Base-by-base conservation (phyloP, 1,284 basidiomycete genomes). In the Laetiporus sulphureus region DNA sequence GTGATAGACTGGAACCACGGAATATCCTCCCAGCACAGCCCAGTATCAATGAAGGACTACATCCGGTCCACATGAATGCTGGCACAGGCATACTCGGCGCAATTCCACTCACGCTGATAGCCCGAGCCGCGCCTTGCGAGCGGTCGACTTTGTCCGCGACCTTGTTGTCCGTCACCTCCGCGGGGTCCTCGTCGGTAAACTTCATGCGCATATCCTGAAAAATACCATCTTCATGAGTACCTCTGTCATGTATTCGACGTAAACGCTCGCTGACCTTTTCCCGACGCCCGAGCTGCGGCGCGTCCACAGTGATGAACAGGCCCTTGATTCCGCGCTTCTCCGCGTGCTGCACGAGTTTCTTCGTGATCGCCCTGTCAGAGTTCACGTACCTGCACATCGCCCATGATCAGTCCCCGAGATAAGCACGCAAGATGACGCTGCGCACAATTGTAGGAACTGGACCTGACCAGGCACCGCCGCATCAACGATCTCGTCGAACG, bases 131-230 rank as follows among this genome's bases (percentile, higher is more conserved):
- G 36, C 93, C 93, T 61, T 95, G 89, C 30, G 86, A 84, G 33
- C 90, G 77, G 57, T 94, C 83, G 18, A 92, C 71, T 67, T 38
- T 77, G 71, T 21, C 74, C 69, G 24, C 70, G 61, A 60, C 75
- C 72, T 58, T 54, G 44, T 59, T 57, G 43, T 51, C 56, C 16
- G 61, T 69, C 21, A 83, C 70, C 61, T 83, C 78, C 54, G 86
- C 77, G 3, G 88, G 85, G 47, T 89, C 88, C 32, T 81, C 82
- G 6, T 85, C 92, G 32, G 91, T 91, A 51, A 96, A 96, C 60
- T 93, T 95, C 75, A 88, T 88, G 30, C 94, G 74, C 94, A 97
- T 97, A 58, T 97, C 93, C 80, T 87, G 53, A 4, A 32, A n/a
- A n/a, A n/a, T n/a, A n/a, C n/a, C n/a, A n/a, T n/a, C n/a, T n/a